Percentiles rank a stretch among this genome's conserved stretches.
phyloP scores from a whole-genome alignment of 208 protist genomes.

The Strigomonas culicis region DNA sequence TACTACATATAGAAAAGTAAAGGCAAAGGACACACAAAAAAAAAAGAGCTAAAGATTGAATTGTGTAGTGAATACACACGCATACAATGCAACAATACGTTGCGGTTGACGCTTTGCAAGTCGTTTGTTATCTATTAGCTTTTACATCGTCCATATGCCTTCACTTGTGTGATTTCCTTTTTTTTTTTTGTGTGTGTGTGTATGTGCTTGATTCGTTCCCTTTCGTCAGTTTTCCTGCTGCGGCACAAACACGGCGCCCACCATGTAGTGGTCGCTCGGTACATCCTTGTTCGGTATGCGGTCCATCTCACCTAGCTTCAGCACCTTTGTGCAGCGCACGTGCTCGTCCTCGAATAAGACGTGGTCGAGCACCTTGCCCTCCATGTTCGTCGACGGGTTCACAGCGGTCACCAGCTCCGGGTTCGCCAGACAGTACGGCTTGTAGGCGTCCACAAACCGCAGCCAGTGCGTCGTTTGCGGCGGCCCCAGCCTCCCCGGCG shows the following conservation, averaged over 20 bases:
- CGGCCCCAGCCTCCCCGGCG: background rate
- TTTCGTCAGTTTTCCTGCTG: slow-evolving; percentile 1
- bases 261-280: slow-evolving; percentile 85
- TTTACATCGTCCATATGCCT: too few relatives aligned
- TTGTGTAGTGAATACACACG: slow-evolving; percentile 2
- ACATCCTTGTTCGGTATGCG: slow-evolving; percentile 50
- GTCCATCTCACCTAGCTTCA: slow-evolving; percentile 41
- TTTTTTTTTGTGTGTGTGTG: slow-evolving; percentile 7
- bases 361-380: slow-evolving; percentile 87
- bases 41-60: slow-evolving; percentile 5
- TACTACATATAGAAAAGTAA: background rate
- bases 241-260: slow-evolving; percentile 59
- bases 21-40: slow-evolving; percentile 4
- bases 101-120: too few relatives aligned
- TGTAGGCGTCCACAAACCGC: slow-evolving; percentile 60
- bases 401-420: slow-evolving; percentile 57
- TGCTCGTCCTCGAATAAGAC: slow-evolving; percentile 61
- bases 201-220: background rate
- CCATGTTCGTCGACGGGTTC: slow-evolving; percentile 65
- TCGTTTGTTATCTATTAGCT: too few relatives aligned
- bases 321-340: slow-evolving; percentile 49
- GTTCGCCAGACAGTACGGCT: slow-evolving; percentile 54
- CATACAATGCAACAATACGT: too few relatives aligned
- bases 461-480: slow-evolving; percentile 22
- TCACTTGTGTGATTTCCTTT: too few relatives aligned